Evolutionary conservation across 192 early-diverging fungal genomes (phyloP).

Genomic region (Funneliformis geosporum): DNA sequence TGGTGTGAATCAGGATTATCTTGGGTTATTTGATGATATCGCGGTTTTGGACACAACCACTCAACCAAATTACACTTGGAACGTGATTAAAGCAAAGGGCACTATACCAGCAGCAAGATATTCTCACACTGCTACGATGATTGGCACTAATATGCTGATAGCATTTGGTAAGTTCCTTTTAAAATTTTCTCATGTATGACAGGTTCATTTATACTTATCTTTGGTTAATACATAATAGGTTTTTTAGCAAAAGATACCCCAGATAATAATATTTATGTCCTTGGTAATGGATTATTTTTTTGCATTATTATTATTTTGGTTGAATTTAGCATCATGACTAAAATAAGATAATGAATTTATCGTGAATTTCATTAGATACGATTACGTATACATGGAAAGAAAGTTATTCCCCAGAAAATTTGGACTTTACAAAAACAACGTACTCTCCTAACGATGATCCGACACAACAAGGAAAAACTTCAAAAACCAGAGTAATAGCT

Average conservation of each 20-base stretch:
- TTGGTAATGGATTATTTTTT: neutral
- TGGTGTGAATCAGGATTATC: neutral
- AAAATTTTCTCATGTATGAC: neutral
- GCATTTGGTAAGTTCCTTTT: conserved; percentile 2
- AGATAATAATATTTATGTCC: neutral
- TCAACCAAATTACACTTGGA: neutral
- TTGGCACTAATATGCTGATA: conserved; percentile 20
- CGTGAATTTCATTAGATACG: neutral
- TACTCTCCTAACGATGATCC: neutral
- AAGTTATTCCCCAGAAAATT: conserved; percentile 8
- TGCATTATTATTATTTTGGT: neutral
- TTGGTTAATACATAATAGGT: neutral
- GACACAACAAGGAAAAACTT: neutral
- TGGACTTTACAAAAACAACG: neutral
- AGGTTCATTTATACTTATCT: neutral
- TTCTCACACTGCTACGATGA: conserved; percentile 19
- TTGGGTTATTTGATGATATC: neutral
- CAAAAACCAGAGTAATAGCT: neutral
- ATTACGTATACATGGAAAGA: neutral
- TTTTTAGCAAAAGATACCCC: neutral
- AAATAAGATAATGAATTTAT: neutral
- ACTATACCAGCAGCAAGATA: neutral
- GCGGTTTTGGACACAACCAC: conserved; percentile 6
- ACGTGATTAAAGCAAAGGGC: neutral
- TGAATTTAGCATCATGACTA: neutral